Base-by-base conservation (phyloP, 2,329 filamentous ascomycete genomes). In the Aspergillus sp. region DNA sequence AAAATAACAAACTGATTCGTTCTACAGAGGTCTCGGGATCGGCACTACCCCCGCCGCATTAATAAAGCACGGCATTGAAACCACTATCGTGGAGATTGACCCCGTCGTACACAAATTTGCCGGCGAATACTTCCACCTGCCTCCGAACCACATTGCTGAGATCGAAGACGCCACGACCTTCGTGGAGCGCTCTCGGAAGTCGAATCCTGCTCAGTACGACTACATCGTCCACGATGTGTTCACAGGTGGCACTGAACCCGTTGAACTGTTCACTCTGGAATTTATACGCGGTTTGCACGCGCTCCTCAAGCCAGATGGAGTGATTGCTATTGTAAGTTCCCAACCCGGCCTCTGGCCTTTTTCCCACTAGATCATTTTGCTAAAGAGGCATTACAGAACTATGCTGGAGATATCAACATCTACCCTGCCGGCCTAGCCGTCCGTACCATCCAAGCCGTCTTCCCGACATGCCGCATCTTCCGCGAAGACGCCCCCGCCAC, bases 161-260 rank as follows among this genome's bases (percentile, higher is more conserved):
- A 83, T 97, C 52, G 79, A 83, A 43, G 88, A 98, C 58, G 93
- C 93, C 0, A 81, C 89, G 2, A 69, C 72, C n/a, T 95, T 78
- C 60, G 77, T 83, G 5, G 57, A 71, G 8, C 61, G 66, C 7
- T 68, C 65, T 77, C 81, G 12, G 66, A 8, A 10, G 7, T 29
- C 40, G 3, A 73, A 41, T 60, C 68, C 44, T 61, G 76, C 42
- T 71, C 72, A 47, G 64, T 98, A 85, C 65, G 85, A 96, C 70
- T 97, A 95, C 71, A 93, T 98, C 60, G 78, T 98, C 45, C 93
- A 98, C 65, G 93, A 98, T 57, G 93, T 98, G 27, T 98, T 98
- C 65, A 98, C 93, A 0, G 93, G 93, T 27, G 93, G 93, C 44
- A 90, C 89, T 0, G 93, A 97, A 65, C 93, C 93, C 0, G 81